Conservation (phyloP, 1,284 basidiomycete genomes). For the Pseudozyma pruni region DNA sequence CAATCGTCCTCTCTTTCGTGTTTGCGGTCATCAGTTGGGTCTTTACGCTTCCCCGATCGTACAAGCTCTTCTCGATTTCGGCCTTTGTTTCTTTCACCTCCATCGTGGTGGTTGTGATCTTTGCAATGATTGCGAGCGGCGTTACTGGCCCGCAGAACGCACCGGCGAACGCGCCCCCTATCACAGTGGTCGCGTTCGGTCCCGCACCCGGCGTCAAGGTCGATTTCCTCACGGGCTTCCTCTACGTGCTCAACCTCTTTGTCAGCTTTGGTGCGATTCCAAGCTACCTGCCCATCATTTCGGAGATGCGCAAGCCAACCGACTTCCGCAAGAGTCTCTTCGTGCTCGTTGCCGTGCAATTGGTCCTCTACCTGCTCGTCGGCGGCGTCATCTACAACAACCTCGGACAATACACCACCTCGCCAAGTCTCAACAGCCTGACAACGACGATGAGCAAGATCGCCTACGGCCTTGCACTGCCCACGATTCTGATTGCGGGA, state of each 20-base stretch:
- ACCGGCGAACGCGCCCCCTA: conserved; percentile 31
- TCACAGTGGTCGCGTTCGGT: conserved; percentile 50
- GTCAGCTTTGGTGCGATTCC: conserved; percentile 57
- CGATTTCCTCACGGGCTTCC: conserved; percentile 54
- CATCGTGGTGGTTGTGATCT: conserved; percentile 57
- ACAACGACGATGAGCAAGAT: conserved; percentile 46
- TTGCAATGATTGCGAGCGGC: conserved; percentile 60
- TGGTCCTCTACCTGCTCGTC: conserved; percentile 60
- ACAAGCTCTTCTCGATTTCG: conserved; percentile 55
- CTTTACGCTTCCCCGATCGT: conserved; percentile 57
- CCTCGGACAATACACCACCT: conserved; percentile 60
- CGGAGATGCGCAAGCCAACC: conserved; percentile 59
- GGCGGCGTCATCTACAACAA: conserved; percentile 61
- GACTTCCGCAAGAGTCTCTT: conserved; percentile 53
- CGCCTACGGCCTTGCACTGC: conserved; percentile 60
- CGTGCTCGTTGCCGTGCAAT: conserved; percentile 45
- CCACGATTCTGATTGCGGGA: conserved; percentile 60
- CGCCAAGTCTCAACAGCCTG: conserved; percentile 58
- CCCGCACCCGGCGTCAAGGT: conserved; percentile 43
- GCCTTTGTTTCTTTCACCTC: conserved; percentile 59
- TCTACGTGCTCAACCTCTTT: conserved; percentile 55
- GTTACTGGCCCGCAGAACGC: conserved; percentile 53
- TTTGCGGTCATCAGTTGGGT: conserved; percentile 59
- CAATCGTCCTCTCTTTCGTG: conserved; percentile 47
- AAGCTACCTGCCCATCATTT: conserved; percentile 57